phyloP scores from a whole-genome alignment of 140 eudicot species.

The Senecio squalidus region DNA sequence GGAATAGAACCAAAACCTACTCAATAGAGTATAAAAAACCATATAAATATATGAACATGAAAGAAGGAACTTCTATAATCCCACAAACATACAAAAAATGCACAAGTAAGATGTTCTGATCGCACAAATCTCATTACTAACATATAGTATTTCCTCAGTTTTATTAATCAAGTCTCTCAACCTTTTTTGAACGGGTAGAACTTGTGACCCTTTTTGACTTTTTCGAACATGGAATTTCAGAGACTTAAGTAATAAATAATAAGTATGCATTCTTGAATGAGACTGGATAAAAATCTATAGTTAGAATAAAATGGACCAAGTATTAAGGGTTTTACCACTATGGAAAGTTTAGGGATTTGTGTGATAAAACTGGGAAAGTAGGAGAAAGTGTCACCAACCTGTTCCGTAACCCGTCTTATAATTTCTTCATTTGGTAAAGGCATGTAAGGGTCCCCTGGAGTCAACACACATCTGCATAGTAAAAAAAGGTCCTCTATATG shows the following conservation, averaged over 20 bases:
- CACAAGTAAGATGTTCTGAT: background rate
- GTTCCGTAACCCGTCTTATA: constrained; percentile 68
- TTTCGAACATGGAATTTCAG: no score
- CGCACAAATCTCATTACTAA: background rate
- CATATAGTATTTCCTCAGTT: background rate
- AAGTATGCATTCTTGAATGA: no score
- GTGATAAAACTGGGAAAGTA: no score
- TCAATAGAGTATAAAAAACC: background rate
- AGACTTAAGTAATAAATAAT: no score
- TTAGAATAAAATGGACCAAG: no score
- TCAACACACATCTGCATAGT: constrained; percentile 75
- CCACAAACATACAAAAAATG: background rate
- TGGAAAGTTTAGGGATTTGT: no score
- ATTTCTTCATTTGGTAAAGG: constrained; percentile 93
- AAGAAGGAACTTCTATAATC: background rate
- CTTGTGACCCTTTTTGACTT: no score
- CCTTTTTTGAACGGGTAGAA: no score
- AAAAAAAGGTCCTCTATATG: constrained; percentile 4
- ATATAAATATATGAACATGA: background rate
- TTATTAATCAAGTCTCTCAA: background rate
- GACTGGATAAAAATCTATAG: no score
- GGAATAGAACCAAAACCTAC: constrained; percentile 82
- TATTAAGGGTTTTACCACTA: no score
- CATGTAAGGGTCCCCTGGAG: constrained; percentile 99
- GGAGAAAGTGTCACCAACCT: constrained; percentile 40